Percentiles rank a stretch among this genome's conserved stretches.
Evolutionary conservation across 2,329 filamentous ascomycete genomes (phyloP).

Genomic region (Ophiostoma piceae): DNA sequence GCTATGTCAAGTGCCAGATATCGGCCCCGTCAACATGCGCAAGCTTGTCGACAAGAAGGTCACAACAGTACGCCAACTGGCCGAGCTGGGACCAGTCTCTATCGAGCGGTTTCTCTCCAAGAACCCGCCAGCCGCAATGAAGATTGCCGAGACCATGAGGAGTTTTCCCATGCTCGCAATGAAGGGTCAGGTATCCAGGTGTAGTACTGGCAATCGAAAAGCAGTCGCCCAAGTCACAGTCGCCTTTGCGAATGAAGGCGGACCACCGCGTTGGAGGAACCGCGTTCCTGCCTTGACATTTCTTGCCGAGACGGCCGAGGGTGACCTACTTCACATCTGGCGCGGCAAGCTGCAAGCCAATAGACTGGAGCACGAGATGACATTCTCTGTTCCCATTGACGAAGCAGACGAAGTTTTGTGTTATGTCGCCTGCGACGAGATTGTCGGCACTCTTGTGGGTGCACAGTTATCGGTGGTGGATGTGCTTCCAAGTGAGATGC

Average conservation of each 20-base stretch:
- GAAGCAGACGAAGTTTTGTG: conserved; percentile 56
- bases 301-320: conserved; percentile 62
- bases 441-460: conserved; percentile 56
- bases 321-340: conserved; percentile 64
- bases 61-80: conserved; percentile 64
- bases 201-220: conserved; percentile 33
- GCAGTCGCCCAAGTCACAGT: conserved; percentile 52
- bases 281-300: conserved; percentile 66
- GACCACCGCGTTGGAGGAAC: conserved; percentile 57
- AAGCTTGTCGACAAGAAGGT: conserved; percentile 70
- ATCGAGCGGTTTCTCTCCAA: conserved; percentile 74
- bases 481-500: background rate
- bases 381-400: conserved; percentile 53
- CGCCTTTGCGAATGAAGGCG: conserved; percentile 63
- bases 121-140: conserved; percentile 77
- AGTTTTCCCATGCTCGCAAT: conserved; percentile 61
- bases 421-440: conserved; percentile 76
- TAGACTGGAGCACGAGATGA: conserved; percentile 47
- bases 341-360: conserved; percentile 53
- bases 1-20: conserved; percentile 72
- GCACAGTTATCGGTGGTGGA: conserved; percentile 25
- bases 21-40: conserved; percentile 69
- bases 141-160: conserved; percentile 58
- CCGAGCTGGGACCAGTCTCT: conserved; percentile 58
- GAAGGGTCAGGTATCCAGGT: conserved; percentile 30